Evolutionary conservation across 2,329 filamentous ascomycete genomes (phyloP).

Genomic region (Albifimbria verrucaria): DNA sequence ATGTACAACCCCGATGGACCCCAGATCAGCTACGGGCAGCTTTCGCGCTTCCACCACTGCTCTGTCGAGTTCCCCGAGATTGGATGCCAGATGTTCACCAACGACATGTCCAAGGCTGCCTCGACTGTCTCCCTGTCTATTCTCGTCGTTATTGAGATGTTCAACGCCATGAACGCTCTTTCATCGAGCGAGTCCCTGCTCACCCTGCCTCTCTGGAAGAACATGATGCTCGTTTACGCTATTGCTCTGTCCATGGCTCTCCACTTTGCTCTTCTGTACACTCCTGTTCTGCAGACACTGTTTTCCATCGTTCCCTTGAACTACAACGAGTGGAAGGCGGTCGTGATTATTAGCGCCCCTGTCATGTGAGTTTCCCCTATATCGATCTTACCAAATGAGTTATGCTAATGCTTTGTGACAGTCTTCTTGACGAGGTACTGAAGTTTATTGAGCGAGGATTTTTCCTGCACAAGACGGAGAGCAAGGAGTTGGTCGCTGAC

Average conservation of each 20-base stretch:
- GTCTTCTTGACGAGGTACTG: conserved; percentile 77
- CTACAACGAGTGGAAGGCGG: conserved; percentile 86
- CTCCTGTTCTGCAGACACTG: conserved; percentile 79
- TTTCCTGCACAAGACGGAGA: conserved; percentile 52
- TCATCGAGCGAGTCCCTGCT: conserved; percentile 93
- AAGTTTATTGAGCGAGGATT: conserved; percentile 72
- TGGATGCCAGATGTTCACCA: conserved; percentile 86
- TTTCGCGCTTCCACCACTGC: conserved; percentile 93
- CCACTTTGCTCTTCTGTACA: conserved; percentile 92
- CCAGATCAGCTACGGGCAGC: conserved; percentile 85
- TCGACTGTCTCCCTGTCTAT: conserved; percentile 91
- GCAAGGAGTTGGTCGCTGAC: conserved; percentile 29
- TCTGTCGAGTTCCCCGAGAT: conserved; percentile 80
- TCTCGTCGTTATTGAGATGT: conserved; percentile 97
- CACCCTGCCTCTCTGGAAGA: conserved; percentile 93
- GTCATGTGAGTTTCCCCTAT: conserved; percentile 69
- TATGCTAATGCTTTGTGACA: conserved; percentile 31
- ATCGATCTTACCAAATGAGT: neutral
- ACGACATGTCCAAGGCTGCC: conserved; percentile 81
- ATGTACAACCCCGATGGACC: conserved; percentile 91
- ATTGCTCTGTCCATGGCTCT: conserved; percentile 90
- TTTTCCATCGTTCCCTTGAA: conserved; percentile 91
- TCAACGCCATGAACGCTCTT: conserved; percentile 97
- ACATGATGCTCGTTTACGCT: conserved; percentile 97
- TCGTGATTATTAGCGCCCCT: conserved; percentile 81